A percentile compares a stretch with the other conserved stretches of the same genome.
phyloP scores from a whole-genome alignment of 306 rosid species.

The Cicer pinnatifidum region DNA sequence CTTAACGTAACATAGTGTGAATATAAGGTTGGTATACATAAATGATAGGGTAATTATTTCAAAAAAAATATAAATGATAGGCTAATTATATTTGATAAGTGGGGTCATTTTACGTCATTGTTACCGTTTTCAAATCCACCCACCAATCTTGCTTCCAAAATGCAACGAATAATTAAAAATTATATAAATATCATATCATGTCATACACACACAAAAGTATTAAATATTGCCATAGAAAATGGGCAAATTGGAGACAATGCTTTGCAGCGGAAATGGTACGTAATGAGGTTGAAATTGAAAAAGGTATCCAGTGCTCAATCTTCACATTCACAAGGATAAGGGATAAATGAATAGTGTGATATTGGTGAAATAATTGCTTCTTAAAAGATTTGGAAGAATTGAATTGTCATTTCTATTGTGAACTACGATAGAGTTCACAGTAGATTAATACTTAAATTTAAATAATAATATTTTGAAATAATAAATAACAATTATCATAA shows the following conservation, averaged over 20 bases:
- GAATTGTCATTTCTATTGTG: too few species aligned
- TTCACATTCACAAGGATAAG: conserved; percentile 40
- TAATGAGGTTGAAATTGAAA: conserved; percentile 41
- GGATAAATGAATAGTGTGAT: conserved; percentile 59
- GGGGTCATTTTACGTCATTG: conserved; percentile 41
- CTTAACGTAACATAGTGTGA: background rate
- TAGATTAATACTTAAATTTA: too few species aligned
- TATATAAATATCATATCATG: background rate
- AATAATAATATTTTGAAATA: too few species aligned
- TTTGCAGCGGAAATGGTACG: conserved; percentile 13
- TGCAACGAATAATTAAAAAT: conserved; percentile 8
- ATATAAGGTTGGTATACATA: background rate
- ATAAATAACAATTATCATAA: too few species aligned
- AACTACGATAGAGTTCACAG: rapidly evolving
- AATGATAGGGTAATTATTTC: conserved; percentile 26
- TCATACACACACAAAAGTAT: conserved; percentile 5
- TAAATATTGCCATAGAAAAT: conserved; percentile 19
- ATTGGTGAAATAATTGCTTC: conserved; percentile 44
- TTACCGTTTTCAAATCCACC: conserved; percentile 42
- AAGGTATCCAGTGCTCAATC: conserved; percentile 20
- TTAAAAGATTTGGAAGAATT: background rate
- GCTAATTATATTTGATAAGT: conserved; percentile 18
- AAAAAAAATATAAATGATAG: conserved; percentile 9
- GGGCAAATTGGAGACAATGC: conserved; percentile 36
- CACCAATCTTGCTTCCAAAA: conserved; percentile 39